Conservation (phyloP, 306 rosid species). For the Pyrus bretschneideri region DNA sequence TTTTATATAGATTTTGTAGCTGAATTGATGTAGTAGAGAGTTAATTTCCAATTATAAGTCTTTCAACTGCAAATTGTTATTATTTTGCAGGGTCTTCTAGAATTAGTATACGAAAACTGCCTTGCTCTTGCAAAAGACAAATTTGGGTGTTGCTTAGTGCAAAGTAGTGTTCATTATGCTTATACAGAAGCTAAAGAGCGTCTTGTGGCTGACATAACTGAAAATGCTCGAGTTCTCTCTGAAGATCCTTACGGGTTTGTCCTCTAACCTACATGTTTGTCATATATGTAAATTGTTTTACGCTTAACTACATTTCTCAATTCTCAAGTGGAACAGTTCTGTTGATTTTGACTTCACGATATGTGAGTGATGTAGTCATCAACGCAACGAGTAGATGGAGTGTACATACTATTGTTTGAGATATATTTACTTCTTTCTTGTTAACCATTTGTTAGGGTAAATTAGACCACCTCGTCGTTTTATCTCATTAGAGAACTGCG, state of each 20-base stretch:
- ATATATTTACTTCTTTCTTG: too few species aligned
- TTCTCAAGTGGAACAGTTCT: neutral
- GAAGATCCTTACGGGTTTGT: constrained; percentile 39
- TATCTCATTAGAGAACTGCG: too few species aligned
- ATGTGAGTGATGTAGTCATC: too few species aligned
- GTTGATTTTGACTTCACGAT: too few species aligned
- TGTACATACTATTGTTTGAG: too few species aligned
- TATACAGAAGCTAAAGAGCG: neutral
- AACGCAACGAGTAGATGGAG: too few species aligned
- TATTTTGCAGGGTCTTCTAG: constrained; percentile 21
- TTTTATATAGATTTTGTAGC: too few species aligned
- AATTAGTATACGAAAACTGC: constrained; percentile 14
- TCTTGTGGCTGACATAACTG: constrained; percentile 1
- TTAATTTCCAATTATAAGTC: too few species aligned
- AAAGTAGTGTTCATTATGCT: constrained; percentile 8
- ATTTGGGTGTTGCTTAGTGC: constrained; percentile 25
- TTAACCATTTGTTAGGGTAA: too few species aligned
- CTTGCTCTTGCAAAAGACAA: constrained; percentile 18
- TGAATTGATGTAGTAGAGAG: too few species aligned
- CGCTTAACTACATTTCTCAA: neutral
- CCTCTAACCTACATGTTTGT: neutral
- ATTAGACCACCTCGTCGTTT: too few species aligned
- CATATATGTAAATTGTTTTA: too few species aligned
- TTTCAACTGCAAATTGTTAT: neutral
- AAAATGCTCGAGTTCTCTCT: constrained; percentile 15